These are phyloP conservation scores for Mortierella alpina DNA, from an alignment of 192 early-diverging fungal species.

Conservation along the genomic window DNA sequence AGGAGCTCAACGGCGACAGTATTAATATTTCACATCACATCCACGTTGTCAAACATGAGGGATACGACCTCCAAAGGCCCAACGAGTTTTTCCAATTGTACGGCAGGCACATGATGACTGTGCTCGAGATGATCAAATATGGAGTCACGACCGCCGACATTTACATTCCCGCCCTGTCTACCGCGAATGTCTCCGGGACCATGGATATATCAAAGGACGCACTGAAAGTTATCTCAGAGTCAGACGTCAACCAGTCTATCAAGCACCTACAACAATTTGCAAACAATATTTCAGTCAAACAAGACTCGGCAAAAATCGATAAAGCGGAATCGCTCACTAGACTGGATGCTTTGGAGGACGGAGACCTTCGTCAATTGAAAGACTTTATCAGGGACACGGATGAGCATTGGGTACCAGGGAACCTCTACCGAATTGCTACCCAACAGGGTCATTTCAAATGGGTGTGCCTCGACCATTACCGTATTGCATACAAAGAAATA, in stretches of 20 bases:
- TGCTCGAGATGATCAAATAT: conserved; percentile 7
- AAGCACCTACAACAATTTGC: neutral
- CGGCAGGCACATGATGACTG: neutral
- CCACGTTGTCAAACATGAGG: conserved; percentile 2
- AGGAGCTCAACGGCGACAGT: neutral
- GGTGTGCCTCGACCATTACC: neutral
- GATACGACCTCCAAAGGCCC: neutral
- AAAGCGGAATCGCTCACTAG: neutral
- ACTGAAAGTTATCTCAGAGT: neutral
- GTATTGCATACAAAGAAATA: neutral
- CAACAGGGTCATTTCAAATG: neutral
- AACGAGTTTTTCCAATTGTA: neutral
- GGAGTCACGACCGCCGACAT: neutral
- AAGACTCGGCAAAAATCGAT: neutral
- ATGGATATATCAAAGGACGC: neutral
- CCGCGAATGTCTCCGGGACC: neutral
- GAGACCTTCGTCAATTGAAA: neutral
- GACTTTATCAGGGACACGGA: neutral
- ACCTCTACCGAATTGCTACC: neutral
- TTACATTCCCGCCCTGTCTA: neutral
- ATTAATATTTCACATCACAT: neutral
- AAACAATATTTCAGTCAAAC: neutral
- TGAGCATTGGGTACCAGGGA: neutral
- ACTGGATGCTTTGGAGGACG: neutral
- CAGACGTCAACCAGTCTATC: neutral